phyloP scores from a whole-genome alignment of 2,329 filamentous ascomycete species.

The Nothophoma quercina region DNA sequence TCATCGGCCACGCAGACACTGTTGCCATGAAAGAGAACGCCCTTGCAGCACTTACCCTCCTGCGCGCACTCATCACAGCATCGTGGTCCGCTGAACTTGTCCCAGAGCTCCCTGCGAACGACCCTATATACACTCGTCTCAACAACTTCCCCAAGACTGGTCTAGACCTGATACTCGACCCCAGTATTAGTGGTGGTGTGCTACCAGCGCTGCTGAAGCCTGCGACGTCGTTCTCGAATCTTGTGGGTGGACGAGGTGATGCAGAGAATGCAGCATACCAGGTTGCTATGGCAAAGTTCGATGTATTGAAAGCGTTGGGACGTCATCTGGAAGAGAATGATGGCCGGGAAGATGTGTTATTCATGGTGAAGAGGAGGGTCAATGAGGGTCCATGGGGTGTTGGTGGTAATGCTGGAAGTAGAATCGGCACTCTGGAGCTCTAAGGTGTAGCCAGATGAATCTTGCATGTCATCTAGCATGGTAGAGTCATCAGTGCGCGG shows the following conservation, averaged over 20 bases:
- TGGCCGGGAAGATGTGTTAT: constrained; percentile 50
- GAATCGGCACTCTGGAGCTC: constrained; percentile 56
- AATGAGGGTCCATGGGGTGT: constrained; percentile 54
- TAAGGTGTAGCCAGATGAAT: no score
- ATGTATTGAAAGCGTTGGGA: constrained; percentile 61
- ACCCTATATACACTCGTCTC: constrained; percentile 55
- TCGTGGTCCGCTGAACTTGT: constrained; percentile 58
- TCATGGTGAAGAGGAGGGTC: constrained; percentile 52
- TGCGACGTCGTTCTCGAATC: constrained; percentile 63
- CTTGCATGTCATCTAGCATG: no score
- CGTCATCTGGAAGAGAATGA: constrained; percentile 51
- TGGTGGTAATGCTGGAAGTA: constrained; percentile 52
- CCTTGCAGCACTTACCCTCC: constrained; percentile 61
- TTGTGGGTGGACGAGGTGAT: constrained; percentile 66
- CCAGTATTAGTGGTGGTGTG: constrained; percentile 58
- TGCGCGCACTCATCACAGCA: constrained; percentile 61
- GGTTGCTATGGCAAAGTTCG: constrained; percentile 65
- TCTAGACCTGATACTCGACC: constrained; percentile 60
- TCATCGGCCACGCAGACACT: constrained; percentile 63
- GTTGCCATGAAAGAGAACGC: constrained; percentile 65
- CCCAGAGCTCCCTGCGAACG: constrained; percentile 56
- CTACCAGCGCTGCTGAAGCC: constrained; percentile 66
- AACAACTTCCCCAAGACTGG: constrained; percentile 51
- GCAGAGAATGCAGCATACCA: constrained; percentile 65
- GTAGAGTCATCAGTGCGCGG: no score